Evolutionary conservation across 2,329 filamentous ascomycete genomes (phyloP), one percentile per base, ranked within the genome.

Genomic region (Zalaria obscura): DNA sequence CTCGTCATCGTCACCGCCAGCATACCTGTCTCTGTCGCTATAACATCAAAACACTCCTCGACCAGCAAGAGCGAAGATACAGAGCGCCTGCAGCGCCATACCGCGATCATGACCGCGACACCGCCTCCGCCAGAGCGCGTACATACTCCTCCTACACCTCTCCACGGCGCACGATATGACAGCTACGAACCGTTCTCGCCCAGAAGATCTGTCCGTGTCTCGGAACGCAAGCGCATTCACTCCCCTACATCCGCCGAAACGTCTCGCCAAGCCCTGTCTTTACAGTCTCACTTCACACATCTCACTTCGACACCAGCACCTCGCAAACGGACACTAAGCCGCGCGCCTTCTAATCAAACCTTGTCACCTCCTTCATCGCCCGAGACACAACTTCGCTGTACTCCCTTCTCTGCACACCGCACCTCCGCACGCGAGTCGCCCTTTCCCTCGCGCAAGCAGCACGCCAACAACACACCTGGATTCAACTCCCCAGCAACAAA

Each of bases 181-280:
- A 63, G 68, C 47, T 87, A 79, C 68, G 73, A 83, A 54, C 82
- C 82, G 36, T 87, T 78, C 55, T 76, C 78, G 45, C 78, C 80
- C 41, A 74, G 80, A 58, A 80, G 82, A 53, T 82, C 78, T 3
- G 71, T 73, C 45, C 73, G 80, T 49, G 70, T 83, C 27, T 35
- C 31, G 18, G 28, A 37, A 36, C 43, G 41, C 34, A 37, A 35
- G 25, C 43, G 31, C 18, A 31, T 40, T 25, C 36, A n/a, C 36
- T 36, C 29, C 6, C 18, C 31, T 6, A 26, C 33, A 25, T 18
- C 18, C 18, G 10, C 41, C 7, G 25, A n/a, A 36, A 40, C 29
- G 28, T 28, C 29, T 7, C 29, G 29, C 25, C 29, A 35, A 38
- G 35, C 31, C 27, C 25, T 28, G n/a, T 29, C 35, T 5, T 36